These are phyloP conservation scores for Penicillium mononematosum DNA, from an alignment of 495 filamentous ascomycete genomes.

Conservation along the genomic window DNA sequence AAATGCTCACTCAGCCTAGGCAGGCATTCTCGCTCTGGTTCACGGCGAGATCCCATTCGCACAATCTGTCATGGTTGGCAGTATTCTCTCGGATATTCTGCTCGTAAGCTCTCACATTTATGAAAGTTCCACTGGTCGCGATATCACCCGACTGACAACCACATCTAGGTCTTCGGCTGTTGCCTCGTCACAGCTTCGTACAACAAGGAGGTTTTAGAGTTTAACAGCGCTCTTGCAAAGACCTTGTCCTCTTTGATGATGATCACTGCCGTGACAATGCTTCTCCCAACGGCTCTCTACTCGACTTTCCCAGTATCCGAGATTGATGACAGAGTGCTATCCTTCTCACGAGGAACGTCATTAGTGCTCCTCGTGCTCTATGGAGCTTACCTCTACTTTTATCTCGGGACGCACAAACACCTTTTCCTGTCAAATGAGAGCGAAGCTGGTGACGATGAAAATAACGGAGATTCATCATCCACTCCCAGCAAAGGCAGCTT, in stretches of 20 bases:
- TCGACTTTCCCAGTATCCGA: conserved; percentile 28
- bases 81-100: conserved; percentile 28
- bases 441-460: conserved; percentile 16
- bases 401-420: conserved; percentile 26
- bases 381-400: conserved; percentile 62
- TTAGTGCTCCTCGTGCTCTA: conserved; percentile 65
- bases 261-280: conserved; percentile 20
- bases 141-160: not conserved
- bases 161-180: conserved; percentile 20
- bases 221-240: conserved; percentile 22
- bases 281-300: conserved; percentile 29
- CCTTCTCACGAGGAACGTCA: conserved; percentile 26
- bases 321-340: conserved; percentile 47
- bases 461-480: not conserved
- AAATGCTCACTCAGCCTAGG: conserved; percentile 5
- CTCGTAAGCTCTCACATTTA: conserved; percentile 35
- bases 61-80: conserved; percentile 27
- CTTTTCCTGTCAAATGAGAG: conserved; percentile 31
- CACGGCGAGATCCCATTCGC: conserved; percentile 21
- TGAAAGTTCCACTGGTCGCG: not conserved
- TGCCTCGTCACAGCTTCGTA: conserved; percentile 23
- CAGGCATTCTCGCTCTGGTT: conserved; percentile 21
- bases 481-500: not conserved
- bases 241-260: conserved; percentile 31
- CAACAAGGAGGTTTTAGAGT: conserved; percentile 53